Base-by-base conservation (phyloP, 257 asterid species). In the Thymus quinquecostatus region DNA sequence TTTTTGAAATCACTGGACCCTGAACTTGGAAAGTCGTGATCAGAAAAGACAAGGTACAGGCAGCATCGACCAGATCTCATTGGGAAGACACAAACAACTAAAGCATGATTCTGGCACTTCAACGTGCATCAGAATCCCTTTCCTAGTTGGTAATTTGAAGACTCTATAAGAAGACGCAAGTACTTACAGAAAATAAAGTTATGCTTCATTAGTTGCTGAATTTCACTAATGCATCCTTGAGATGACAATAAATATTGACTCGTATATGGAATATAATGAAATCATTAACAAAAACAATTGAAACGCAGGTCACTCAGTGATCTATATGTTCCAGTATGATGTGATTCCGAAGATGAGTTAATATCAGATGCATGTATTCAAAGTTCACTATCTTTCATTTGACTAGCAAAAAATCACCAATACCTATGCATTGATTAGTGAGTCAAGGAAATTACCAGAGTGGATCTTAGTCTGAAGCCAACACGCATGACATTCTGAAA, bases 401-500 rank as follows among this genome's bases (percentile, higher is more conserved):
- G n/a, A 78, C 41, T 41, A 66, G 40, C 49, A 56, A 34, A 71
- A 47, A 38, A 62, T 32, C 21, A 62, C 41, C 48, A 21, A 57
- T 27, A 60, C 10, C 14, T 69, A 56, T 1, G 41, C 50, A 76
- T 58, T 34, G 29, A 60, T 38, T 38, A 21, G 21, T 21, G 50
- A 50, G 66, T 75, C 38, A 44, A 12, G 66, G 69, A 64, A 75
- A 73, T 82, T 87, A 91, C 97, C 97, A 91, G 83, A 64, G 97
- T 91, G 67, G 96, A 73, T 80, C 97, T 80, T 73, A 91, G 88
- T 86, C 97, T 78, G 85, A 85, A 87, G 66, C 97, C 97, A 68
- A 91, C 95, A 75, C 97, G 97, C 97, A 87, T 91, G 79, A 91
- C 97, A 76, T 87, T 91, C 87, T 91, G 97, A 83, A 84, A 91